Conservation (phyloP, 192 early-diverging fungal genomes). For the Umbelopsis sp. region DNA sequence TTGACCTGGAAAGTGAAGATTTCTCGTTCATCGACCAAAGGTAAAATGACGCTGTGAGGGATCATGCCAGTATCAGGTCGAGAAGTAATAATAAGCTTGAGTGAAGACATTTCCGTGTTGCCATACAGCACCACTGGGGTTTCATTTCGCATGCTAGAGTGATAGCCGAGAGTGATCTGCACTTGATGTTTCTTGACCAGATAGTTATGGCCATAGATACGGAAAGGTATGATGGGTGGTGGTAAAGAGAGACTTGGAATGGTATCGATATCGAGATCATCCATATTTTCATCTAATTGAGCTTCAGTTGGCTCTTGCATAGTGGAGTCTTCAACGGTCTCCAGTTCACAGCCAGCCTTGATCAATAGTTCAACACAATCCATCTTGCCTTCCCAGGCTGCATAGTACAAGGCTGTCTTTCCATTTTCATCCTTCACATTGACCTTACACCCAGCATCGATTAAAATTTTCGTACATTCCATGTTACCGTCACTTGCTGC, state of each 20-base stretch:
- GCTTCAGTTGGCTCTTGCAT: constrained; percentile 9
- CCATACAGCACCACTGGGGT: constrained; percentile 63
- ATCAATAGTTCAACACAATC: constrained; percentile 79
- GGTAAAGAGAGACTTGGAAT: constrained; percentile 94
- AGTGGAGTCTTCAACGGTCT: constrained; percentile 5
- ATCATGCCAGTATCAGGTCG: constrained; percentile 87
- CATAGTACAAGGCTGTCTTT: constrained; percentile 86
- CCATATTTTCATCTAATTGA: constrained; percentile 35
- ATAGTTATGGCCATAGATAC: constrained; percentile 98
- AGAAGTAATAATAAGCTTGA: constrained; percentile 86
- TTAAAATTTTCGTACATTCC: constrained; percentile 76
- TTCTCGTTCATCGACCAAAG: constrained; percentile 79
- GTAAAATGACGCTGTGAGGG: constrained; percentile 89
- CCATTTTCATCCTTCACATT: constrained; percentile 82
- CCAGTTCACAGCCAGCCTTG: constrained; percentile 53
- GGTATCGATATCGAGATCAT: constrained; percentile 80
- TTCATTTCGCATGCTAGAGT: constrained; percentile 28
- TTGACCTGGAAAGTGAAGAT: constrained; percentile 87
- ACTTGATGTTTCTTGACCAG: constrained; percentile 88
- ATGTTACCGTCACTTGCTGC: constrained; percentile 88
- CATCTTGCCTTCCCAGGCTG: constrained; percentile 89
- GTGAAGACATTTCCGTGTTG: constrained; percentile 68
- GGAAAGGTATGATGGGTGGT: constrained; percentile 97
- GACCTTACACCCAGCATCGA: constrained; percentile 76
- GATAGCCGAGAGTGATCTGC: constrained; percentile 70